phyloP scores from a whole-genome alignment of 202 grass and related monocot species.

The Schoenoplectus triqueter region DNA sequence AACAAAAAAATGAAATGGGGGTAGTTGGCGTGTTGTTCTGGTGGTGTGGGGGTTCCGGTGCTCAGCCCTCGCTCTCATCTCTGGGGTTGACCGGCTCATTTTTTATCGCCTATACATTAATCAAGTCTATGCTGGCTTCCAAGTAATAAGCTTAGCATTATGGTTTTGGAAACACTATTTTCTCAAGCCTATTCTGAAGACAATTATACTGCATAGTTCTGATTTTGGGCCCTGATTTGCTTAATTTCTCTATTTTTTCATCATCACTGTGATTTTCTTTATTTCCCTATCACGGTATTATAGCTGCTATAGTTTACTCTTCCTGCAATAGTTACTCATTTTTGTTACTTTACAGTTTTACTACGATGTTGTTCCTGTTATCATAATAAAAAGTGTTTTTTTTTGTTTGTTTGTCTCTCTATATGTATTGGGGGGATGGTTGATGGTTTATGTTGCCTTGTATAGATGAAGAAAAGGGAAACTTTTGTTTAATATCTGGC shows the following conservation, averaged over 20 bases:
- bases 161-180: conserved; percentile 11
- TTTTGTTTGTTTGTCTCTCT: not conserved
- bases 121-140: not conserved
- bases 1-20: no score
- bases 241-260: not conserved
- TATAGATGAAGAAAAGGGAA: not conserved
- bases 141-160: not conserved
- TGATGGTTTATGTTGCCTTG: not conserved
- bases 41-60: not conserved
- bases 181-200: conserved; percentile 12
- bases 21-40: not conserved
- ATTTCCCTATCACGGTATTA: not conserved
- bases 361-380: no score
- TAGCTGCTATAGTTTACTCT: conserved; percentile 18
- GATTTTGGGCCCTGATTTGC: not conserved
- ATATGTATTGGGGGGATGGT: not conserved
- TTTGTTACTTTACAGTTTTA: not conserved
- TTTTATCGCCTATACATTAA: not conserved
- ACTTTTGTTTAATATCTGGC: not conserved
- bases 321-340: conserved; percentile 19
- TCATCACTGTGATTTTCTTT: no score
- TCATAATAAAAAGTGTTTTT: not conserved
- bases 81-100: not conserved
- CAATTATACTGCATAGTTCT: not conserved
- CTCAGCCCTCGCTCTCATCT: not conserved